Base-by-base conservation (phyloP, 2,329 filamentous ascomycete genomes). In the Hypoxylon sp. region DNA sequence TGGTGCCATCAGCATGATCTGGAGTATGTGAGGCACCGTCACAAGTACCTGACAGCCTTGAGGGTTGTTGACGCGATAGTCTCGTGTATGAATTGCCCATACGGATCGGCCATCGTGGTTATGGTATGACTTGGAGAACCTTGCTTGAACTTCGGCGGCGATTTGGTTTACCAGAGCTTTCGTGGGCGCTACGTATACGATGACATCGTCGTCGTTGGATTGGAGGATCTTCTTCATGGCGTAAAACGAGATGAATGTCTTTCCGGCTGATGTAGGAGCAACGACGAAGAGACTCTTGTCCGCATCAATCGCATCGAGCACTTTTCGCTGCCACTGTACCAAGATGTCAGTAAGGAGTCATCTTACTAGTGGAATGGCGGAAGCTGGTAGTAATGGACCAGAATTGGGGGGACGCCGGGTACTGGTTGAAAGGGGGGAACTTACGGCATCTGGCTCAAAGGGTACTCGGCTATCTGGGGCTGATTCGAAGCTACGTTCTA, bases 151-250 rank as follows among this genome's bases (percentile, higher is more conserved):
- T 76, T 94, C 91, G 0, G 91, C 91, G 1, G 90, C 91, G 67
- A 94, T 93, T 74, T 94, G 91, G 73, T 94, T 94, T 61, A 94
- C 91, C 10, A 94, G 80, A 3, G 92, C 91, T 72, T 94, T 94
- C 0, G 91, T 94, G 0, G 91, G 91, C 0, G 91, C 91, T 5
- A 94, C 89, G 68, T 94, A 94, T 0, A 94, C 89, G 6, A 94
- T 77, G 2, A 94, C 84, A 2, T 86, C 88, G 50, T 92, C 86
- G 62, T 94, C 85, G 64, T 86, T 87, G 3, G 84, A 83, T 71
- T 90, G 82, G 8, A 94, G 79, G 0, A 93, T 80, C 72, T 91
- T 88, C 71, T 91, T 89, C 89, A 94, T 94, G 1, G 91, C 91
- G 70, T 94, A 93, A 75, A 94, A 94, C 0, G 87, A 90, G 61